A percentile compares a stretch with the other conserved stretches of the same genome.
These are phyloP conservation scores for Candida berthetii DNA, from an alignment of 805 yeast species.

Conservation along the genomic window DNA sequence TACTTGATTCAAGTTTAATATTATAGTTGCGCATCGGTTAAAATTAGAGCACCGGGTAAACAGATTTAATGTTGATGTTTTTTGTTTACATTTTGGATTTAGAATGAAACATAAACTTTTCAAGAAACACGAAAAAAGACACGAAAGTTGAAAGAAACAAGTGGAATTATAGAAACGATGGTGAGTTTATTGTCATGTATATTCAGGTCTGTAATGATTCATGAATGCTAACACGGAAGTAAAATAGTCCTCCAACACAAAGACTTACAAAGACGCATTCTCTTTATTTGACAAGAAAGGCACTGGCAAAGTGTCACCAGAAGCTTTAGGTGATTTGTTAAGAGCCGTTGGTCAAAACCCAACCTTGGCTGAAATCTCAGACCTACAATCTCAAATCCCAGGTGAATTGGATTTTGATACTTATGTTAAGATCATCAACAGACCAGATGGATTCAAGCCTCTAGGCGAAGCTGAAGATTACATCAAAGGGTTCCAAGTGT, in stretches of 20 bases:
- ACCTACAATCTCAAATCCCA: constrained; percentile 36
- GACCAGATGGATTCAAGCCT: constrained; percentile 85
- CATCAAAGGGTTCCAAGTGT: constrained; percentile 93
- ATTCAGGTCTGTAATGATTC: too few relatives aligned
- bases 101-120: not conserved
- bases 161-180: too few relatives aligned
- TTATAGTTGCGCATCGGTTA: too few relatives aligned
- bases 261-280: constrained; percentile 79
- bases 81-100: not conserved
- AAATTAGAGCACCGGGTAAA: too few relatives aligned
- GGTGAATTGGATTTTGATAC: constrained; percentile 63
- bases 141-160: too few relatives aligned
- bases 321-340: constrained; percentile 84
- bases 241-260: constrained; percentile 10
- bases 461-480: constrained; percentile 86
- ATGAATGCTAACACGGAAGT: too few relatives aligned
- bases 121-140: not conserved
- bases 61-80: too few relatives aligned
- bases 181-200: not conserved
- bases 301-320: constrained; percentile 81
- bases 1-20: too few relatives aligned
- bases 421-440: constrained; percentile 67
- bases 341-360: constrained; percentile 99
- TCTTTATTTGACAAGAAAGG: constrained; percentile 96
- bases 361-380: constrained; percentile 78